These are phyloP conservation scores for Coemansia sp. DNA, from an alignment of 192 early-diverging fungal species.

Conservation along the genomic window DNA sequence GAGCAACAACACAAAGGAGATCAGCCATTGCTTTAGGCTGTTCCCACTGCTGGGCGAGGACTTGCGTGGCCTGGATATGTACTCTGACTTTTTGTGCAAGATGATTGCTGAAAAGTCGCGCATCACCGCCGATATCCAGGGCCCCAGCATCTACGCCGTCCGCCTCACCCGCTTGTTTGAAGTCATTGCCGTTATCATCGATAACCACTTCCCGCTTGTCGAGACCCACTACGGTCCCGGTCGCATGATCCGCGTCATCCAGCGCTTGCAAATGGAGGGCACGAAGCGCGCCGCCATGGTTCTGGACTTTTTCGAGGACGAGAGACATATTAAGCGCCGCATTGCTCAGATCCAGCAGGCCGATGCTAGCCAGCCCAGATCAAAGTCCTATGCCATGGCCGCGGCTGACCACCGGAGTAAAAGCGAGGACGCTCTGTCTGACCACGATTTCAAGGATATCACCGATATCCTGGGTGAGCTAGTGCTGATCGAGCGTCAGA, in stretches of 20 bases:
- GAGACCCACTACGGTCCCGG: slow-evolving; percentile 84
- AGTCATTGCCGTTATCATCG: slow-evolving; percentile 79
- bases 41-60: slow-evolving; percentile 86
- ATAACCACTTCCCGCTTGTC: slow-evolving; percentile 83
- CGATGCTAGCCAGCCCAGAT: slow-evolving; percentile 6
- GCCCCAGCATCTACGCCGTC: slow-evolving; percentile 63
- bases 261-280: slow-evolving; percentile 83
- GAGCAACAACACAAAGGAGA: slow-evolving; percentile 65
- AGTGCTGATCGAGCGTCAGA: slow-evolving; percentile 75
- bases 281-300: slow-evolving; percentile 76
- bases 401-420: slow-evolving; percentile 5
- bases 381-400: slow-evolving; percentile 11
- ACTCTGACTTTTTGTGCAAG: slow-evolving; percentile 78
- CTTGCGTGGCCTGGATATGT: slow-evolving; percentile 84
- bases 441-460: slow-evolving; percentile 73
- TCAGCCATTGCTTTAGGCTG: slow-evolving; percentile 84
- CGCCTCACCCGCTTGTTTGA: slow-evolving; percentile 87
- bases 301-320: slow-evolving; percentile 78
- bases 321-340: slow-evolving; percentile 55
- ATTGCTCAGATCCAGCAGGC: slow-evolving; percentile 43
- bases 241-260: slow-evolving; percentile 83
- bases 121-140: slow-evolving; percentile 10
- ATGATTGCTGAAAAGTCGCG: slow-evolving; percentile 74
- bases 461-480: slow-evolving; percentile 79
- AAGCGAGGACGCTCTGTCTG: slow-evolving; percentile 31